A percentile compares a stretch with the other conserved stretches of the same genome.
These are phyloP conservation scores for Globisporangium ultimum DNA, from an alignment of 352 stramenopile genomes.

Conservation along the genomic window DNA sequence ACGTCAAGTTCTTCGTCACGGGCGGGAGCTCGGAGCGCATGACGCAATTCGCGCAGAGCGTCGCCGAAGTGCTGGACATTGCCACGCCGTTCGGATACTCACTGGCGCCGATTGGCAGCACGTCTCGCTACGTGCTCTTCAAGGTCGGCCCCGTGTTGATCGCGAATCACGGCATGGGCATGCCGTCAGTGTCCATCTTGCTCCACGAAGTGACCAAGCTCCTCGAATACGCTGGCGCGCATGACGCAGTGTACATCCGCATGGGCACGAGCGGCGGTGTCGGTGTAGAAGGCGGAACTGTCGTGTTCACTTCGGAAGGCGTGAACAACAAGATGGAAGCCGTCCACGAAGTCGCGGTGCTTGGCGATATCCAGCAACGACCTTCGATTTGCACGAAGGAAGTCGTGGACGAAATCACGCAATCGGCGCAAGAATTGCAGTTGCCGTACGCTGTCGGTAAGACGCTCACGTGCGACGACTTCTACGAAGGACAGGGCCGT, in stretches of 20 bases:
- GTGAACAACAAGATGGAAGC: slow-evolving; percentile 79
- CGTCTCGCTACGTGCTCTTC: slow-evolving; percentile 71
- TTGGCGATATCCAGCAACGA: slow-evolving; percentile 48
- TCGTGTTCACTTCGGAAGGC: slow-evolving; percentile 80
- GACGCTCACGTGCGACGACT: slow-evolving; percentile 83
- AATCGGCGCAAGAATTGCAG: slow-evolving; percentile 38
- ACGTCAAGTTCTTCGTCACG: slow-evolving; percentile 79
- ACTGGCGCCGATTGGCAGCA: slow-evolving; percentile 61
- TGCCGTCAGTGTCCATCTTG: slow-evolving; percentile 78
- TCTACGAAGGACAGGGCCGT: slow-evolving; percentile 81
- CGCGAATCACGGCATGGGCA: slow-evolving; percentile 79
- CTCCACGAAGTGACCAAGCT: slow-evolving; percentile 84
- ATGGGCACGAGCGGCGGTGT: slow-evolving; percentile 81
- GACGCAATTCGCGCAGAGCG: slow-evolving; percentile 55
- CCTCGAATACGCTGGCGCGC: slow-evolving; percentile 64
- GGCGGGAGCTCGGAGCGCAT: slow-evolving; percentile 77
- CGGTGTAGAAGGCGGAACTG: slow-evolving; percentile 69
- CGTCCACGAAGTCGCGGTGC: slow-evolving; percentile 58
- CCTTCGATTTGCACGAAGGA: slow-evolving; percentile 55
- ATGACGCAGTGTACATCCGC: slow-evolving; percentile 64
- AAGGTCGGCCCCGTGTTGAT: slow-evolving; percentile 80
- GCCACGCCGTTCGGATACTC: slow-evolving; percentile 61
- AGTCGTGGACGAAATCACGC: slow-evolving; percentile 51
- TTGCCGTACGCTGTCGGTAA: slow-evolving; percentile 70
- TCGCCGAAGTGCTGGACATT: slow-evolving; percentile 55